Conservation (phyloP, 23 red algal species). For the Gracilaria domingensis region DNA sequence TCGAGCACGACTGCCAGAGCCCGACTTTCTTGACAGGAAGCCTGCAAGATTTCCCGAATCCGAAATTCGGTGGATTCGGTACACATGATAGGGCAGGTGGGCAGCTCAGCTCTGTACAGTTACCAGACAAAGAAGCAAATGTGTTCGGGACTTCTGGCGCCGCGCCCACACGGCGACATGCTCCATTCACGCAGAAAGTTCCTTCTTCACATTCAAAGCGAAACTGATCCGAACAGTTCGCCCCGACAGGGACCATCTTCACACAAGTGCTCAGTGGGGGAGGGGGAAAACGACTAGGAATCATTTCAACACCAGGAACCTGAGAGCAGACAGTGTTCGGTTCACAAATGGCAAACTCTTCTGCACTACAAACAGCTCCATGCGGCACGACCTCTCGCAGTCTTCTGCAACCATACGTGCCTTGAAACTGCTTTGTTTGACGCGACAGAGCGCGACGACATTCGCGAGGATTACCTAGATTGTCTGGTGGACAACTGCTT, state of each 20-base stretch:
- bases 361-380: not conserved
- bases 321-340: not conserved
- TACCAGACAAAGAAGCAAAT: not conserved
- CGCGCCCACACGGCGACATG: not conserved
- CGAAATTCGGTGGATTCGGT: not conserved
- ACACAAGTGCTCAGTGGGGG: not conserved
- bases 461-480: not conserved
- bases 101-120: not conserved
- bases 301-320: not conserved
- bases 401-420: not conserved
- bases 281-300: not conserved
- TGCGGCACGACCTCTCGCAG: not conserved
- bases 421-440: not conserved
- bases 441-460: not conserved
- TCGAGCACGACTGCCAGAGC: slow-evolving; percentile 2
- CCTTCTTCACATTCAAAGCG: not conserved
- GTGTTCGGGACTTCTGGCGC: not conserved
- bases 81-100: not conserved
- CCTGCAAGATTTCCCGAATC: not conserved
- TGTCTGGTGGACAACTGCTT: slow-evolving; percentile 29
- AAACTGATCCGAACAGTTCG: not conserved
- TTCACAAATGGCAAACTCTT: not conserved
- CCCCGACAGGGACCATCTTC: not conserved
- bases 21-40: not conserved
- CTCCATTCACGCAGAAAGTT: not conserved